phyloP scores from a whole-genome alignment of 169 alveolate genomes.

The Plasmodium malariae region DNA sequence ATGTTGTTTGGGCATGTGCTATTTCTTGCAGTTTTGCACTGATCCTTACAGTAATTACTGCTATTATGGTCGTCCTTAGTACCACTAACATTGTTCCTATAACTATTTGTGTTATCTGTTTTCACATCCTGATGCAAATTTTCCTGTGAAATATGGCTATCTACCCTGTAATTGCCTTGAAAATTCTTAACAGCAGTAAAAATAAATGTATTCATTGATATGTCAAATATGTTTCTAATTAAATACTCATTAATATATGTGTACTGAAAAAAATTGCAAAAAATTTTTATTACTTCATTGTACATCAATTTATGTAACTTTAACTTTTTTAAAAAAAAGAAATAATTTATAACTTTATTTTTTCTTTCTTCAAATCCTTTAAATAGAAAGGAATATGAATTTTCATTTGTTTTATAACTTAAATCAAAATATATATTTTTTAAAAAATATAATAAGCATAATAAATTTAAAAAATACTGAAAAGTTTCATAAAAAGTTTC shows the following conservation, averaged over 20 bases:
- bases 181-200: slow-evolving; percentile 54
- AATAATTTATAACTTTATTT: slow-evolving; percentile 47
- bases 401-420: slow-evolving; percentile 62
- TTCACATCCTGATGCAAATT: too few relatives aligned
- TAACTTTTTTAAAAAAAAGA: slow-evolving; percentile 49
- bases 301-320: slow-evolving; percentile 37
- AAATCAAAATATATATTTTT: slow-evolving; percentile 63
- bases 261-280: slow-evolving; percentile 68
- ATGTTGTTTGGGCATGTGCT: neutral
- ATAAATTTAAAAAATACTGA: slow-evolving; percentile 44
- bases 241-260: slow-evolving; percentile 60
- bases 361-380: slow-evolving; percentile 77
- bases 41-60: too few relatives aligned
- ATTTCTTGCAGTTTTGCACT: too few relatives aligned
- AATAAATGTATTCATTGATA: slow-evolving; percentile 23
- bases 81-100: too few relatives aligned
- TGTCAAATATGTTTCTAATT: slow-evolving; percentile 60
- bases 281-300: slow-evolving; percentile 66
- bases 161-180: slow-evolving; percentile 13
- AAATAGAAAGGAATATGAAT: slow-evolving; percentile 69
- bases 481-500: slow-evolving; percentile 38
- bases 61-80: too few relatives aligned
- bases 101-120: too few relatives aligned
- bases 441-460: slow-evolving; percentile 61
- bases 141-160: too few relatives aligned